phyloP scores from a whole-genome alignment of 176 grass and related monocot genomes.

The Carex scoparia region DNA sequence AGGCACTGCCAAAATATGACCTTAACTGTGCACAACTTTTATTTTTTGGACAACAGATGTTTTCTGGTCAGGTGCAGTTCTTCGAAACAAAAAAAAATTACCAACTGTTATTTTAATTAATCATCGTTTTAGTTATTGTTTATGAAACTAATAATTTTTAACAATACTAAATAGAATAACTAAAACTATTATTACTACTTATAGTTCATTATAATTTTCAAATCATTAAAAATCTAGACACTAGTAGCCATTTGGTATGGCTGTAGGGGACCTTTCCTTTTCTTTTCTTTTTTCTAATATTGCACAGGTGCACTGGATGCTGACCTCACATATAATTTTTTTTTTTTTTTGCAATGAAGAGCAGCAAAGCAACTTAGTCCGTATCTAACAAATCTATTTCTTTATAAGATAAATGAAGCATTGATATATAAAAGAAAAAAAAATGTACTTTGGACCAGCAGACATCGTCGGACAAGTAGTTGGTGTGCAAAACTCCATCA shows the following conservation, averaged over 20 bases:
- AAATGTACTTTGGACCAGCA: slow-evolving; percentile 72
- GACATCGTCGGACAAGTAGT: slow-evolving; percentile 84
- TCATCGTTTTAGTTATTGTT: neutral
- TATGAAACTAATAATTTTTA: neutral
- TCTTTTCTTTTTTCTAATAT: neutral
- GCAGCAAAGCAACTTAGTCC: neutral
- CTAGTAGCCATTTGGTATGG: neutral
- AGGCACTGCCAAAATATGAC: neutral
- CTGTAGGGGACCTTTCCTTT: neutral
- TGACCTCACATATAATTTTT: neutral
- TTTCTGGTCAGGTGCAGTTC: neutral
- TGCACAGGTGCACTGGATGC: neutral
- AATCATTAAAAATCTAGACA: neutral
- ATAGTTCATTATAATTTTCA: neutral
- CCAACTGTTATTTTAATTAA: neutral
- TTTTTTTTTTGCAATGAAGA: neutral
- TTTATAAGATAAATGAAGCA: neutral
- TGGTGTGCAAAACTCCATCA: slow-evolving; percentile 88
- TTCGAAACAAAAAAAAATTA: neutral
- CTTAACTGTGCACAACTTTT: neutral
- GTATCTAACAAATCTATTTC: neutral
- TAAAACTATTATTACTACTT: neutral
- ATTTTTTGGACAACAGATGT: neutral
- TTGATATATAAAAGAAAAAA: neutral
- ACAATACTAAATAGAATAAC: neutral